These are phyloP conservation scores for Saccharomycopsis microspora DNA, from an alignment of 805 yeast genomes.

Conservation along the genomic window DNA sequence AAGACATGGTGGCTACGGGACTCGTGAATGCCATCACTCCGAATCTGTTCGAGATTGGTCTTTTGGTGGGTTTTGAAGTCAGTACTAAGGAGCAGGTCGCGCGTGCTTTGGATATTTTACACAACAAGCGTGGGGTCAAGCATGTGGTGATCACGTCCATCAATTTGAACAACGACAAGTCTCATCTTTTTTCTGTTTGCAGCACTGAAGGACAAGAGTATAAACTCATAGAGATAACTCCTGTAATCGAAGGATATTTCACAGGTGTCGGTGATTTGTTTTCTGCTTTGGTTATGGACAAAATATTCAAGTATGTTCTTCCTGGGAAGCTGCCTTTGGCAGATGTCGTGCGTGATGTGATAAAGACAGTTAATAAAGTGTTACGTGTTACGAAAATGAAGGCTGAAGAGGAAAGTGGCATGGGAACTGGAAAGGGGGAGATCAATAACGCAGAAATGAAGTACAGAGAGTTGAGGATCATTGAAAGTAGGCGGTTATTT, in stretches of 20 bases:
- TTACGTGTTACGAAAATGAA: constrained; percentile 32
- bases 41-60: constrained; percentile 80
- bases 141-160: constrained; percentile 63
- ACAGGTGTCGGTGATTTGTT: constrained; percentile 94
- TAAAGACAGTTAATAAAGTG: constrained; percentile 43
- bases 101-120: constrained; percentile 38
- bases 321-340: constrained; percentile 14
- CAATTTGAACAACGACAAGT: constrained; percentile 18
- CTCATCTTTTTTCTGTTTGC: constrained; percentile 17
- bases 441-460: constrained; percentile 1
- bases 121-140: constrained; percentile 35
- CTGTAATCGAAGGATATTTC: constrained; percentile 66
- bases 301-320: constrained; percentile 27
- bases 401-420: constrained; percentile 32
- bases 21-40: constrained; percentile 73
- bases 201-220: constrained; percentile 13
- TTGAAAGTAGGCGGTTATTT: background rate
- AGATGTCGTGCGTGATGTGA: constrained; percentile 39
- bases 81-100: constrained; percentile 27
- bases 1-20: constrained; percentile 30
- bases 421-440: constrained; percentile 23
- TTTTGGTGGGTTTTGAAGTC: constrained; percentile 42
- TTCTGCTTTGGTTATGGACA: constrained; percentile 65
- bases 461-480: constrained; percentile 7
- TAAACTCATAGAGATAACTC: constrained; percentile 19